Conservation (phyloP, 345 rosid genomes). For the Excoecaria cochinchinensis region DNA sequence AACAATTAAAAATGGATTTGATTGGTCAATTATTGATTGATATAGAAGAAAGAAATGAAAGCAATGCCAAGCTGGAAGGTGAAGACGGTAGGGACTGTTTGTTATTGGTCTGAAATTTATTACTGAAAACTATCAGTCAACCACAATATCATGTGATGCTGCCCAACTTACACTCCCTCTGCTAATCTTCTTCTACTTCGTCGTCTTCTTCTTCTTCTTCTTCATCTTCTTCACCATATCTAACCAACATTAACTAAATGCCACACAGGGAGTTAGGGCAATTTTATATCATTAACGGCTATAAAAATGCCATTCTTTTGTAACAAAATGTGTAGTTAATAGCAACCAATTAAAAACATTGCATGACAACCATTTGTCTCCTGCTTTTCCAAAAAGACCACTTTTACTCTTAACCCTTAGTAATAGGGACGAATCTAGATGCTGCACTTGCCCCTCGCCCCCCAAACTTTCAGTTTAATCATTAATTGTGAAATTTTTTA, state of each 20-base stretch:
- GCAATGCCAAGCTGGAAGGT: neutral
- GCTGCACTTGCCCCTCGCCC: too few relatives aligned
- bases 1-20: neutral
- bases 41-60: neutral
- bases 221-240: neutral
- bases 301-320: too few relatives aligned
- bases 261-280: too few relatives aligned
- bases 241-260: neutral
- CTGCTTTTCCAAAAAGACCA: too few relatives aligned
- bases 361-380: too few relatives aligned
- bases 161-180: neutral
- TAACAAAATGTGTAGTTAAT: too few relatives aligned
- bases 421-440: too few relatives aligned
- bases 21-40: neutral
- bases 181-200: neutral
- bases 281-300: too few relatives aligned
- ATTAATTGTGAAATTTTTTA: too few relatives aligned
- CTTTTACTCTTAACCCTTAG: too few relatives aligned
- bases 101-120: neutral
- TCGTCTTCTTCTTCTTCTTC: neutral
- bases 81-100: neutral
- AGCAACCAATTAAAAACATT: too few relatives aligned
- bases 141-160: neutral
- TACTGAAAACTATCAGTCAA: constrained; percentile 33
- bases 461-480: too few relatives aligned